These are phyloP conservation scores for Boletus speciosus DNA, from an alignment of 768 basidiomycete genomes.

Conservation along the genomic window DNA sequence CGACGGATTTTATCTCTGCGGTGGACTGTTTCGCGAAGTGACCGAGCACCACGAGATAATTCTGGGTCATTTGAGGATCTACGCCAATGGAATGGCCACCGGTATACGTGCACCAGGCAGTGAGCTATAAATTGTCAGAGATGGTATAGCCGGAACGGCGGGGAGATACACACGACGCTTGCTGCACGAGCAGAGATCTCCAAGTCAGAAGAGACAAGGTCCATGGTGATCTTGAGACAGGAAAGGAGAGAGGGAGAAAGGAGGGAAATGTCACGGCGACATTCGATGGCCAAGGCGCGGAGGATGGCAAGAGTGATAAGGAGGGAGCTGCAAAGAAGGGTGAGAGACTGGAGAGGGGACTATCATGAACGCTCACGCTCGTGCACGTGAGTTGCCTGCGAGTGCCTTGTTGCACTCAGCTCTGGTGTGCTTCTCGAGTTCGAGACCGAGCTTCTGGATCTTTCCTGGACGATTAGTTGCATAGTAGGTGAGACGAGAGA, in stretches of 20 bases:
- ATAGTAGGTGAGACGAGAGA: conserved; percentile 83
- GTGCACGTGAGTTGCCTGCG: conserved; percentile 69
- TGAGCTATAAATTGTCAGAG: conserved; percentile 53
- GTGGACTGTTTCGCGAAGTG: conserved; percentile 64
- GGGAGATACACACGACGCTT: conserved; percentile 58
- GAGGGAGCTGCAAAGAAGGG: conserved; percentile 49
- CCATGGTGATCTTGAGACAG: conserved; percentile 56
- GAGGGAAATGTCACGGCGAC: conserved; percentile 76
- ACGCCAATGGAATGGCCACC: conserved; percentile 81
- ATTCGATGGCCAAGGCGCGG: conserved; percentile 80
- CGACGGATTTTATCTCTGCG: conserved; percentile 43
- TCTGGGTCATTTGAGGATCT: conserved; percentile 63
- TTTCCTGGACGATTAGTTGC: conserved; percentile 82
- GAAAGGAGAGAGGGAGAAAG: conserved; percentile 67
- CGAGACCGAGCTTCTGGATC: conserved; percentile 68
- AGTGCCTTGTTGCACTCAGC: conserved; percentile 60
- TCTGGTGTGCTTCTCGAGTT: conserved; percentile 72
- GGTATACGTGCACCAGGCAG: conserved; percentile 89
- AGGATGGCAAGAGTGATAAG: conserved; percentile 82
- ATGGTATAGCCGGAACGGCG: background rate
- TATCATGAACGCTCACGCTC: conserved; percentile 57
- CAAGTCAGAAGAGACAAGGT: conserved; percentile 57
- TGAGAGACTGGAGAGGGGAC: conserved; percentile 1
- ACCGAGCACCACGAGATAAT: conserved; percentile 65
- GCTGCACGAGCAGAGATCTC: conserved; percentile 77